Evolutionary conservation across 371 early-diverging fungal species (phyloP).

Genomic region (Apophysomyces sp.): DNA sequence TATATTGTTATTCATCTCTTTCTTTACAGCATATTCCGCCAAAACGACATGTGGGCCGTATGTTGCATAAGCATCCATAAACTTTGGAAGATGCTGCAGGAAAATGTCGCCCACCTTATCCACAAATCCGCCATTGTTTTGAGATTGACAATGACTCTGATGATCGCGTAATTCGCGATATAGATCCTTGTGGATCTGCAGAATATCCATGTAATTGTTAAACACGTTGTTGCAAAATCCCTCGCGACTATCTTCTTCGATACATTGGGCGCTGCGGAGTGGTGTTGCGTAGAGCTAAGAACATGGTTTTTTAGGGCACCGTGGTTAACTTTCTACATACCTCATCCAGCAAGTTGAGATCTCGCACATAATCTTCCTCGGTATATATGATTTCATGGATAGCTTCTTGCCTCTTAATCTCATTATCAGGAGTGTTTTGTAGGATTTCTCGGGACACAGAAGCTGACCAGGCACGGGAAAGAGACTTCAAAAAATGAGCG

Average conservation of each 20-base stretch:
- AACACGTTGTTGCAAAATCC: conserved; percentile 77
- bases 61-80: conserved; percentile 68
- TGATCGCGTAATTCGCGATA: conserved; percentile 63
- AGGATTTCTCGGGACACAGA: conserved; percentile 70
- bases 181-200: conserved; percentile 66
- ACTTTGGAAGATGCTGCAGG: conserved; percentile 56
- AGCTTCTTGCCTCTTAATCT: conserved; percentile 88
- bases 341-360: conserved; percentile 49
- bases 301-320: background rate
- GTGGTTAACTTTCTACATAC: conserved; percentile 6
- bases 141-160: conserved; percentile 59
- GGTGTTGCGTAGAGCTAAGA: conserved; percentile 23
- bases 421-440: conserved; percentile 66
- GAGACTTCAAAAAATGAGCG: conserved; percentile 19
- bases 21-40: conserved; percentile 75
- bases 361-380: conserved; percentile 88
- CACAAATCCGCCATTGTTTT: conserved; percentile 49
- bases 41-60: conserved; percentile 85
- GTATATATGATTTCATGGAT: conserved; percentile 90
- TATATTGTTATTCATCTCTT: conserved; percentile 62
- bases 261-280: conserved; percentile 27
- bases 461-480: conserved; percentile 62
- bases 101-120: conserved; percentile 85
- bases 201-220: conserved; percentile 72
- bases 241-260: conserved; percentile 57